A percentile compares a stretch with the other conserved stretches of the same genome.
Evolutionary conservation across 768 basidiomycete genomes (phyloP).

Genomic region (Russula compacta): DNA sequence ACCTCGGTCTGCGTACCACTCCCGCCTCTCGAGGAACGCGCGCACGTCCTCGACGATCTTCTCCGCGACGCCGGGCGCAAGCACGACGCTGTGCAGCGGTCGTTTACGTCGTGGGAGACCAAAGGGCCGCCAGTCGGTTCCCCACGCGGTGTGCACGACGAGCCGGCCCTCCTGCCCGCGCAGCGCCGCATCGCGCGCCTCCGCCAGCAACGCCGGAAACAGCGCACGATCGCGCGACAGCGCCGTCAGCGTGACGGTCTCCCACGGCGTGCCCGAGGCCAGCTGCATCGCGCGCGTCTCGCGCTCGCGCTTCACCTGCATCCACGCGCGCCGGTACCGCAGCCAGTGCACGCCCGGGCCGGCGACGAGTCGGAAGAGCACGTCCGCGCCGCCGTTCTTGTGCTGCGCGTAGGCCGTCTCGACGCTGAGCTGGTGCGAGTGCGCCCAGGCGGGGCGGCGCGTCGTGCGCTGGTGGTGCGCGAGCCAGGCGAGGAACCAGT

Average conservation of each 20-base stretch:
- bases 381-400: slow-evolving; percentile 85
- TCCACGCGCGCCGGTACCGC: slow-evolving; percentile 85
- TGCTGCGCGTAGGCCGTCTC: slow-evolving; percentile 85
- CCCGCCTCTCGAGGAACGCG: slow-evolving; percentile 70
- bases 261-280: slow-evolving; percentile 92
- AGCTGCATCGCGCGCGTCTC: slow-evolving; percentile 88
- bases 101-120: slow-evolving; percentile 85
- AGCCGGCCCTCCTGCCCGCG: slow-evolving; percentile 85
- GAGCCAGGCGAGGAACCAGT: slow-evolving; percentile 98
- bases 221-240: slow-evolving; percentile 77
- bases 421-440: slow-evolving; percentile 89
- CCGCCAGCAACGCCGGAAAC: slow-evolving; percentile 71
- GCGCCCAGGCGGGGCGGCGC: slow-evolving; percentile 39
- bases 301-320: slow-evolving; percentile 95
- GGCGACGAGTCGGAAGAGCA: slow-evolving; percentile 87
- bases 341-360: slow-evolving; percentile 94
- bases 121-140: slow-evolving; percentile 92
- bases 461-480: slow-evolving; percentile 42
- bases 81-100: slow-evolving; percentile 80
- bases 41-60: slow-evolving; percentile 72
- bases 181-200: slow-evolving; percentile 87
- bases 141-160: slow-evolving; percentile 95
- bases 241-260: slow-evolving; percentile 90
- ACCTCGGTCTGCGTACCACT: slow-evolving; percentile 98
- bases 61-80: slow-evolving; percentile 76